Evolutionary conservation across 345 rosid genomes (phyloP), one percentile per base, ranked within the genome.

Genomic region (Eucalyptus coolabah): DNA sequence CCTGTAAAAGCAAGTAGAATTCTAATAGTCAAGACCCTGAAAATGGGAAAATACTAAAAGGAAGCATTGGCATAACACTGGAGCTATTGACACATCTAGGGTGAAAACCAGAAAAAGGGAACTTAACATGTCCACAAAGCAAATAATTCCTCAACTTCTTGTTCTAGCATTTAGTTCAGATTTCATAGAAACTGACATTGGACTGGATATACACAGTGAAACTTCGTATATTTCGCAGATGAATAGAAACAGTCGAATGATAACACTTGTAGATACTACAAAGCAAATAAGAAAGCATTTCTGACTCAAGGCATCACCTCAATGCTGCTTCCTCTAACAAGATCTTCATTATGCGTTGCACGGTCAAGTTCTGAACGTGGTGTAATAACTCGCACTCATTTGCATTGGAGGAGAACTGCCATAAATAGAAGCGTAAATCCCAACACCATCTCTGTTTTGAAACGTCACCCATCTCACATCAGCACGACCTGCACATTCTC

Each of bases 381-480:
- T 90, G 90, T 95, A 96, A 92, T 96, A 96, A 93, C 99, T 97
- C 77, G 97, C 99, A 94, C 90, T 98, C 95, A 98, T 93, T 93
- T 98, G 99, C 98, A 98, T 94, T 47, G 99, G 98, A 17, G 99
- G 93, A 89, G 98, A 96, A 91, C 88, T 91, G 83, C 95, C 97
- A 87, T 94, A 97, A 28, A 88, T 89, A 50, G 99, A 98, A 87
- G 98, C 98, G 89, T 96, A 98, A 72, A 98, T 91, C 89, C 99
- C 99, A 63, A 92, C 88, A 32, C 97, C 97, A 80, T 96, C 96
- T 80, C 92, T 93, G 93, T 96, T 91, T 93, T 85, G 93, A 89
- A 96, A 96, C 32, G 97, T 95, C 82, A 95, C 97, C 99, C 99
- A 98, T 90, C 98, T 96, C 89, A 98, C 97, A 95, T 98, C 98